Evolutionary conservation across 1,139 yeast species (phyloP), one percentile per base, ranked within the genome.

Genomic region (Hyphopichia khmerensis): DNA sequence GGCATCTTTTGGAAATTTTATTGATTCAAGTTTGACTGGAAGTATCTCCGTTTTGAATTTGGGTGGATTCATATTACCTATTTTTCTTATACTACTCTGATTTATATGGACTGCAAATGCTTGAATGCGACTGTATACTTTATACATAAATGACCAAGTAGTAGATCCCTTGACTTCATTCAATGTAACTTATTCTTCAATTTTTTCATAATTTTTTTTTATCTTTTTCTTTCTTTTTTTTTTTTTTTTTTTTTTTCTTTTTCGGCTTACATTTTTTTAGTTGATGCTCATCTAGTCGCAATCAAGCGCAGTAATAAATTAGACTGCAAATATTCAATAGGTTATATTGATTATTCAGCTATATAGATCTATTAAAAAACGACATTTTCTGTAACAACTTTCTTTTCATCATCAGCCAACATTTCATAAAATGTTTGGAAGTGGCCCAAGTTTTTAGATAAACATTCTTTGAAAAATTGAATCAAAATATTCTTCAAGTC

Each of bases 381-480:
- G 3, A 69, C 56, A 41, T 60, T 65, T 37, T 82, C 86, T 1
- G 82, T 69, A 30, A 86, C 59, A 8, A 69, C 58, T 44, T 67
- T 75, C 61, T 78, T 83, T 52, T 87, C 93, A 5, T 72, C 76
- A 14, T 80, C 84, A 19, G 65, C 60, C 41, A 87, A 63, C 11
- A 62, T 48, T 15, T 73, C 75, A 55, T 82, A 87, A 44, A 79
- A 77, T 10, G 60, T 59, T 51, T 73, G 73, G 64, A 87, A 86
- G 16, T 73, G 64, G 1, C 80, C 79, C 15, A 75, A 56, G 51
- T 84, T 75, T 47, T 75, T 74, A 7, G 73, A 50, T 0, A 84
- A 79, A 48, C 85, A 77, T 48, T 79, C 82, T 52, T 75, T 82
- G 67, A 89, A 84, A 64, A 89, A 87, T 21, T 65, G 71, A 10